Conservation (phyloP, 352 stramenopile genomes). For the Pythium rhizo-oryzae region DNA sequence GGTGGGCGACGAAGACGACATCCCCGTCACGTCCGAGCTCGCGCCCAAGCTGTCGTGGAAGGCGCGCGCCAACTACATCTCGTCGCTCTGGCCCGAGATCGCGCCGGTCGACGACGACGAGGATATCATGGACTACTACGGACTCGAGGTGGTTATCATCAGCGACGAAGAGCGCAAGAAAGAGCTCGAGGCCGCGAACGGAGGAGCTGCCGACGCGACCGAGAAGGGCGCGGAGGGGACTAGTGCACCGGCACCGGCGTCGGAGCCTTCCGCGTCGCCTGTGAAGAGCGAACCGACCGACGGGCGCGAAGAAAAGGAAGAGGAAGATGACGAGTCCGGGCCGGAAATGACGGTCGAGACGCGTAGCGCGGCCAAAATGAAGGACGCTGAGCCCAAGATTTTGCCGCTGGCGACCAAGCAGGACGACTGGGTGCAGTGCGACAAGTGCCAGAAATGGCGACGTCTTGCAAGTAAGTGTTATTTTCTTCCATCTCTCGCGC, state of each 20-base stretch:
- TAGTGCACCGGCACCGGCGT: not conserved
- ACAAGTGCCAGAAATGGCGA: constrained; percentile 87
- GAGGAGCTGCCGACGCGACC: not conserved
- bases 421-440: constrained; percentile 86
- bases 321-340: constrained; percentile 23
- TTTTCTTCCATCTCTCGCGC: no score
- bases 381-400: constrained; percentile 49
- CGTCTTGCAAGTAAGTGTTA: constrained; percentile 70
- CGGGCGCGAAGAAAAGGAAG: constrained; percentile 19
- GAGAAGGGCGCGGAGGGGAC: not conserved
- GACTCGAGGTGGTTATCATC: constrained; percentile 74
- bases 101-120: constrained; percentile 68
- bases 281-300: constrained; percentile 22
- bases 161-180: constrained; percentile 62
- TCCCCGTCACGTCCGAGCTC: constrained; percentile 51
- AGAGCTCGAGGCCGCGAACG: constrained; percentile 29
- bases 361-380: constrained; percentile 50
- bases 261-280: constrained; percentile 12
- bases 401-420: constrained; percentile 68
- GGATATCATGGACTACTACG: constrained; percentile 79
- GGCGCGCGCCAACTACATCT: constrained; percentile 66
- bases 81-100: constrained; percentile 64
- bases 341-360: constrained; percentile 53
- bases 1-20: constrained; percentile 29
- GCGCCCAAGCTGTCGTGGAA: constrained; percentile 47